Evolutionary conservation across 73 alveolate genomes (phyloP), one percentile per base, ranked within the genome.

Genomic region (Uronychia binucleata): DNA sequence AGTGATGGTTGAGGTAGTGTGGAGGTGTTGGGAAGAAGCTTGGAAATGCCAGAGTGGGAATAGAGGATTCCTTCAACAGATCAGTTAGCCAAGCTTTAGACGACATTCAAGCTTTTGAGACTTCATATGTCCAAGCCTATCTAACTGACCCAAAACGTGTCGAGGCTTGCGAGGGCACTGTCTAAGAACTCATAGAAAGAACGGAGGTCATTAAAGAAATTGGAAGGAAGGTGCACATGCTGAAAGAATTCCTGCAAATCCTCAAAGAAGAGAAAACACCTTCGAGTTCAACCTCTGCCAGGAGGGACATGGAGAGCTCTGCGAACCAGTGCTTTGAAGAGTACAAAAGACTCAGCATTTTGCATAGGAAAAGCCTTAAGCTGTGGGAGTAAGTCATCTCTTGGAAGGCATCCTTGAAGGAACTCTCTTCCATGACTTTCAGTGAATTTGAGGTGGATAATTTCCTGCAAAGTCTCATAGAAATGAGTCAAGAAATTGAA

Each of bases 351-450:
- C 82, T 89, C 19, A 80, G 81, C 32, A 77, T 83, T 31, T 30
- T 93, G 30, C 97, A 93, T 59, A 83, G 85, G 57, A 86, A 93
- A 34, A 93, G 95, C 8, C 57, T 93, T 0, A 89, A 89, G 77
- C 75, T 93, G 0, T 93, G 97, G 95, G 88, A 93, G 77, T 84
- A 87, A 89, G 78, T 91, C 26, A 86, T 89, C 25, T 89, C 86
- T 86, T 93, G 97, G 97, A 89, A 84, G 77, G 85, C 89, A 91
- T 91, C 80, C 35, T 91, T 46, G 87, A 93, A 78, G 86, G 78
- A 90, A 85, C 92, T 34, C 59, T 85, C 28, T 79, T 85, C 33
- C 75, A 92, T 33, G 91, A 94, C 1, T 93, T 93, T 80, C 81
- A 85, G 34, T 30, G 78, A 30, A 83, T 93, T 0, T 92, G 88